These are phyloP conservation scores for Thymus mandschuricus DNA, from an alignment of 257 asterid genomes.

Conservation along the genomic window DNA sequence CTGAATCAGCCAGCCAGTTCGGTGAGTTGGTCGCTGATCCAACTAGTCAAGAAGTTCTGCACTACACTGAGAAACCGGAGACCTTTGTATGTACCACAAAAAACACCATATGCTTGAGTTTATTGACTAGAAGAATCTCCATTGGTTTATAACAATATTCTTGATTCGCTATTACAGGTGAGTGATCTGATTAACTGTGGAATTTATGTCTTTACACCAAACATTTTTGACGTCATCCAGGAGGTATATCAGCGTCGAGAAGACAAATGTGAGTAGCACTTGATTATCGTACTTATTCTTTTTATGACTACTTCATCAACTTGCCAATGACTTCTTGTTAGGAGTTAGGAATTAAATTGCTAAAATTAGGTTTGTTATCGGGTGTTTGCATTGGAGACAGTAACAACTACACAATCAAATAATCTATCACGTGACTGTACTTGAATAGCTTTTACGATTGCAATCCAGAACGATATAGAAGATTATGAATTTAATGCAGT, in stretches of 20 bases:
- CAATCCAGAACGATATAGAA: background rate
- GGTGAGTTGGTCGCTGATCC: conserved; percentile 93
- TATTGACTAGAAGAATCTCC: conserved; percentile 20
- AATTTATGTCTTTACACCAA: conserved; percentile 70
- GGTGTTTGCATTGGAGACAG: too few relatives aligned
- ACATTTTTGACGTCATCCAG: conserved; percentile 61
- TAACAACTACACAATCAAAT: background rate
- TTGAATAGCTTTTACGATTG: background rate
- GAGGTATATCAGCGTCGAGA: conserved; percentile 54
- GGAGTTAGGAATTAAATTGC: conserved; percentile 23
- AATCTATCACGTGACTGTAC: background rate
- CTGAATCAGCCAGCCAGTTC: conserved; percentile 86
- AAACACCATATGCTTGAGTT: background rate
- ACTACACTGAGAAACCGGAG: conserved; percentile 87
- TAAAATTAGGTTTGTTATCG: background rate
- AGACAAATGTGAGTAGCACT: conserved; percentile 56
- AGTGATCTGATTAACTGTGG: conserved; percentile 89
- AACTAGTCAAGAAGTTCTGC: conserved; percentile 70
- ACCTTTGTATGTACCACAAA: conserved; percentile 65
- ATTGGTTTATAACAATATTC: conserved; percentile 24
- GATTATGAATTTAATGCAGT: background rate
- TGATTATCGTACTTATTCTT: conserved; percentile 4
- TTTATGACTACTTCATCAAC: conserved; percentile 16
- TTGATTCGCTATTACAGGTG: conserved; percentile 53
- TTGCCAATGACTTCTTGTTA: conserved; percentile 7